Percentiles rank a stretch among this genome's conserved stretches.
phyloP scores from a whole-genome alignment of 257 asterid species.

The Fraxinus pennsylvanica region DNA sequence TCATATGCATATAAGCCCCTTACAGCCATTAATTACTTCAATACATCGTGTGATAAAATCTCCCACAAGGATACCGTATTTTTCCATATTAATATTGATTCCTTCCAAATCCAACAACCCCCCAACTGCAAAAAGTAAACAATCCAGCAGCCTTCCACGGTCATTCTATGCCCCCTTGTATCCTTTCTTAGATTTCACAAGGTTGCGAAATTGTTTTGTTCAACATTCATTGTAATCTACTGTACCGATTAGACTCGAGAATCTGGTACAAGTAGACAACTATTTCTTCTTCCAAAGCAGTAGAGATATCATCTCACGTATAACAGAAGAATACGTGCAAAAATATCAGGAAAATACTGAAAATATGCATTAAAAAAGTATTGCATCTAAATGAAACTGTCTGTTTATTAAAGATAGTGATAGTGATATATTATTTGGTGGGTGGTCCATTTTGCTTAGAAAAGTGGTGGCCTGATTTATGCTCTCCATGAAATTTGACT shows the following conservation, averaged over 20 bases:
- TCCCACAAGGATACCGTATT: neutral
- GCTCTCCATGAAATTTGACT: neutral
- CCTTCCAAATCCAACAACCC: neutral
- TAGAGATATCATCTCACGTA: neutral
- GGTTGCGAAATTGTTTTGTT: neutral
- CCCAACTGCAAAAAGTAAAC: neutral
- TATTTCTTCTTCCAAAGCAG: neutral
- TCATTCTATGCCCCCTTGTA: neutral
- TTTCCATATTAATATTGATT: neutral
- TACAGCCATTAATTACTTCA: neutral
- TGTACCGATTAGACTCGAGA: neutral
- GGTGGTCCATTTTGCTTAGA: neutral
- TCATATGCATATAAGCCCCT: neutral
- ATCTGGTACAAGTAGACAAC: neutral
- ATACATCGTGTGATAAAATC: neutral
- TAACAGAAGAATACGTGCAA: neutral
- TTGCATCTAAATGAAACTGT: neutral
- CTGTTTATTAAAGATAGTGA: neutral
- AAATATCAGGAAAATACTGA: neutral
- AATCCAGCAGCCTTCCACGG: slow-evolving; percentile 7
- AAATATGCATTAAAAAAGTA: neutral
- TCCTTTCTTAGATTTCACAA: slow-evolving; percentile 2
- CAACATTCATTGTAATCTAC: neutral
- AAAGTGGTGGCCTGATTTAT: neutral
- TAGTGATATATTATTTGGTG: neutral